Conservation (phyloP, 1,284 basidiomycete species). For the Fomitopsis palustris region DNA sequence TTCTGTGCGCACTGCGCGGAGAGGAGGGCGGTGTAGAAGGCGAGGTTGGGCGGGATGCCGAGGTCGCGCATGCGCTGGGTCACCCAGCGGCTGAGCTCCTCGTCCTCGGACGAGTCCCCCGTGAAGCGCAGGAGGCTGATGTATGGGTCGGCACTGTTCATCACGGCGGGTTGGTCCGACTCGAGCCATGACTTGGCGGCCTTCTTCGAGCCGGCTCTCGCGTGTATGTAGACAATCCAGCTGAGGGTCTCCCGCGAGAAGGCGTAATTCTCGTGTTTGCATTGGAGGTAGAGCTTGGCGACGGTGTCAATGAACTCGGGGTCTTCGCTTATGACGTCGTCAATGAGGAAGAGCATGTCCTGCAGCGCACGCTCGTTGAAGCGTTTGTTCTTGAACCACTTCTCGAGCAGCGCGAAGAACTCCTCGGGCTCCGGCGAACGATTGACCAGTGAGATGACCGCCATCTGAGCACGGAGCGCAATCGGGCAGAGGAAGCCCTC, state of each 20-base stretch:
- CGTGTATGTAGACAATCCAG: constrained; percentile 35
- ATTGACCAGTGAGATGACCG: constrained; percentile 27
- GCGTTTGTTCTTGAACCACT: constrained; percentile 27
- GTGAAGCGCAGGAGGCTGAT: constrained; percentile 36
- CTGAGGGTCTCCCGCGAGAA: constrained; percentile 31
- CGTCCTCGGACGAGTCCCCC: constrained; percentile 26
- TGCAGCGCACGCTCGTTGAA: constrained; percentile 39
- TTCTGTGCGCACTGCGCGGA: constrained; percentile 31
- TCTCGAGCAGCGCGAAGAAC: constrained; percentile 21
- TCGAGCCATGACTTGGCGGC: constrained; percentile 33
- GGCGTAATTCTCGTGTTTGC: constrained; percentile 26
- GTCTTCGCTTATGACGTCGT: constrained; percentile 26
- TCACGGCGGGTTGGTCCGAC: constrained; percentile 17
- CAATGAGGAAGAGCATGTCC: constrained; percentile 38
- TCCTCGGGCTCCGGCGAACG: constrained; percentile 14
- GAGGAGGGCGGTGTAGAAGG: constrained; percentile 47
- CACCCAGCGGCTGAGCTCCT: constrained; percentile 31
- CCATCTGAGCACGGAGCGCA: constrained; percentile 38
- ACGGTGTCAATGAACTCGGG: constrained; percentile 32
- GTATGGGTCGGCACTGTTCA: constrained; percentile 26
- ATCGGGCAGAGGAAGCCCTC: constrained; percentile 36
- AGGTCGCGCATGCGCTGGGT: constrained; percentile 37
- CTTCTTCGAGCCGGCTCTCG: constrained; percentile 30
- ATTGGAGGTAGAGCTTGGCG: constrained; percentile 32
- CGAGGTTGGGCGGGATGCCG: constrained; percentile 34